Evolutionary conservation across 2,329 filamentous ascomycete genomes (phyloP), one percentile per base, ranked within the genome.

Genomic region (Epichloe brachyelytri): DNA sequence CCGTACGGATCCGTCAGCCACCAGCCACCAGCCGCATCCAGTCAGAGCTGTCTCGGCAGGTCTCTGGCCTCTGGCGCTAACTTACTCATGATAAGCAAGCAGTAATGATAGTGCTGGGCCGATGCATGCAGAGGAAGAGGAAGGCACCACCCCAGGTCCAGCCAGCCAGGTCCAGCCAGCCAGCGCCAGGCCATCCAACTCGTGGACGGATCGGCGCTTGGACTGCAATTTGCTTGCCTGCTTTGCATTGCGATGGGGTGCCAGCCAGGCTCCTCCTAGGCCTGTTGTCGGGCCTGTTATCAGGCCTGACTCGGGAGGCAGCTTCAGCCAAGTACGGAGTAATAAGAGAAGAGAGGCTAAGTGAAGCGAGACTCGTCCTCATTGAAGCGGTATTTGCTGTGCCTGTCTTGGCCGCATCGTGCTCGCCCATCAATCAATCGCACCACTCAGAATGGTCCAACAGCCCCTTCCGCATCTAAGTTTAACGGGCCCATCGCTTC

Each of bases 121-220:
- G 33, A 36, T 49, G 48, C 40, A 43, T 49, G 39, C 48, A 40
- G 48, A 43, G 48, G 30, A 34, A 38, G 48, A 30, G 26, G 26
- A 30, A 19, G 17, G 39, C 36, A 38, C 39, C 39, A 43, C 22
- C 22, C 26, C 8, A 30, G 26, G 26, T 30, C 26, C 2, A 8
- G 22, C 22, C 22, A 26, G 22, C 22, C 22, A 26, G 22, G n/a
- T n/a, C 20, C 20, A 22, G 4, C 22, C 3, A 10, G 26, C 8
- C 8, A 8, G 8, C 14, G n/a, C n/a, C 38, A 17, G 17, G n/a
- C n/a, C 14, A 10, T 17, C n/a, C 26, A 30, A 30, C 26, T 17
- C 15, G 38, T 30, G 2, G 39, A 43, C 39, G 39, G 7, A 43
- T 43, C 39, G 39, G 39, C 39, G 39, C 39, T 22, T 43, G 17